Evolutionary conservation across 306 rosid genomes (phyloP), one percentile per base, ranked within the genome.

Genomic region (Prunus mongolica): DNA sequence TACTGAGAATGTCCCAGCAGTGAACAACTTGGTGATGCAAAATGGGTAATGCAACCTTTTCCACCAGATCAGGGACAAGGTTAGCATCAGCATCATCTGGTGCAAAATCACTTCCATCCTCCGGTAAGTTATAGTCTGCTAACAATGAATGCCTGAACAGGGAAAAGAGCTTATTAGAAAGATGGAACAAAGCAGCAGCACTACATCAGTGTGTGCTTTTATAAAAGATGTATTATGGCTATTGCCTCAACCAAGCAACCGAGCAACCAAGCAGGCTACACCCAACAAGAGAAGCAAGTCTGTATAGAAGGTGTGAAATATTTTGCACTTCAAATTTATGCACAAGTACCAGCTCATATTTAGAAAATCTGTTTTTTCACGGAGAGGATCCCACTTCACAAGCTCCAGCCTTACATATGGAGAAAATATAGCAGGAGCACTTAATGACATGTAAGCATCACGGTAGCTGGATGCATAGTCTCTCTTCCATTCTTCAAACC

Each of bases 361-460:
- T 62, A 86, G 83, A 86, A 95, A 89, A 78, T 89, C 97, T 80
- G 88, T 75, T 79, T 86, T 92, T 86, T 87, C 91, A 73, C 32
- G 92, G 14, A 95, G 98, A 61, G 98, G 97, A 70, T 95, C 96
- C 97, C 98, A 95, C 82, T 91, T 90, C 88, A 95, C 80, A 25
- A 95, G 98, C 82, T 95, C 98, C 84, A 95, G 85, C 79, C 97
- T 90, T 66, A 92, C 96, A 76, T 90, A 95, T 12, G 98, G 98
- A 78, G 97, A 90, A 87, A 95, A 95, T 81, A 95, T 81, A 81
- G 87, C 69, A 47, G 97, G 96, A 88, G 82, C 88, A 83, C 97
- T 95, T 65, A 92, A 81, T 56, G 96, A 87, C 93, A 95, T 89
- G 82, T 95, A 95, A 71, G 98, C 96, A 82, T 95, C 97, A 30